Conservation (phyloP, 192 early-diverging fungal genomes). For the Linnemannia elongata region DNA sequence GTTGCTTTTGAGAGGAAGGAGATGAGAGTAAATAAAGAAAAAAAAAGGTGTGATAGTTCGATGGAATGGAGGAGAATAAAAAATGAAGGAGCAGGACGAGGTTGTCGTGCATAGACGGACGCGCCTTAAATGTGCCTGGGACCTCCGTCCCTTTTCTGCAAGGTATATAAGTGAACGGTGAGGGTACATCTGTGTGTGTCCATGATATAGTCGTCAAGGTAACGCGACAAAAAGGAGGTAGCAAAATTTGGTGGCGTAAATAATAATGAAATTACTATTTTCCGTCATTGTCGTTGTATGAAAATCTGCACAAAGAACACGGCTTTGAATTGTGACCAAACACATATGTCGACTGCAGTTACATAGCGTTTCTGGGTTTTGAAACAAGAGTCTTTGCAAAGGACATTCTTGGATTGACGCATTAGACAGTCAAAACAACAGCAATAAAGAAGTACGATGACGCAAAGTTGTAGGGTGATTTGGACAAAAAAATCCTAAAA, state of each 20-base stretch:
- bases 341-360: too few relatives aligned
- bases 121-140: not conserved
- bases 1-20: not conserved
- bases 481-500: not conserved
- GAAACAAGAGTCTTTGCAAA: not conserved
- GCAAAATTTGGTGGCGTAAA: not conserved
- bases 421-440: not conserved
- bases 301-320: too few relatives aligned
- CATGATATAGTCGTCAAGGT: too few relatives aligned
- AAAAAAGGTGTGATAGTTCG: not conserved
- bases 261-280: not conserved
- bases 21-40: conserved; percentile 8
- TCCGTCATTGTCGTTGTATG: too few relatives aligned
- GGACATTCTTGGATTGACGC: not conserved
- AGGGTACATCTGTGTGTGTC: too few relatives aligned
- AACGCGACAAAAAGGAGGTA: not conserved
- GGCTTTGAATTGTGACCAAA: too few relatives aligned
- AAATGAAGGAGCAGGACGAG: too few relatives aligned
- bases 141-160: not conserved
- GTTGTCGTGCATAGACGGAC: too few relatives aligned
- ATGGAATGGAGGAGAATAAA: not conserved
- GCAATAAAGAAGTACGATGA: not conserved
- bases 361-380: too few relatives aligned
- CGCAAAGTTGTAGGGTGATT: not conserved
- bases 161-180: too few relatives aligned